Base-by-base conservation (phyloP, 2,329 filamentous ascomycete genomes). In the Clonostachys rhizophaga region DNA sequence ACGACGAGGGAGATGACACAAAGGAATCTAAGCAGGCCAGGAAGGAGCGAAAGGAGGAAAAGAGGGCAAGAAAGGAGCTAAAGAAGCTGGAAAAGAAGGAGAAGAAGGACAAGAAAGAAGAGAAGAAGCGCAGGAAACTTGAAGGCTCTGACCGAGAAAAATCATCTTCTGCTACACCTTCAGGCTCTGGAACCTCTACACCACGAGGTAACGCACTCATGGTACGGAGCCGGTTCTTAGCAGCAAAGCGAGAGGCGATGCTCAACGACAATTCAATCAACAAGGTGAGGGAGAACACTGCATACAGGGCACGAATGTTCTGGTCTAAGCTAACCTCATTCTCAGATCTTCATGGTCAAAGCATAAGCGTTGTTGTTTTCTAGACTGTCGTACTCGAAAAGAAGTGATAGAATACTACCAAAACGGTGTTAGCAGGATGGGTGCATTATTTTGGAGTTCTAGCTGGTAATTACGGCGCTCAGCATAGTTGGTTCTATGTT, bases 241-340 rank as follows among this genome's bases (percentile, higher is more conserved):
- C 86, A 48, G 89, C 94, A 57, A 97, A 97, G 74, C 84, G 83
- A 58, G 81, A 86, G 71, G 91, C 91, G 3, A 79, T 91, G 49
- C 79, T 90, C 71, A 88, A 96, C 64, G 78, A 84, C 43, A 83
- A 86, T 59, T 89, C 91, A 13, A 68, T 97, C 60, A 92, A 91
- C 64, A 91, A 96, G 83, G 88, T 91, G 70, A 65, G 72, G 53
- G 34, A 37, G 40, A 47, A 40, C n/a, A 13, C 24, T 39, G 34
- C 5, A 30, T 30, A 30, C 24, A 10, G 24, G 24, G 9, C 8
- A 30, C 24, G 24, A 30, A 30, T 30, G 8, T 30, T 30, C 9
- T 30, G 24, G 24, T 30, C 24, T 30, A 30, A 30, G 24, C 24
- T 30, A 30, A 30, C 24, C 8, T 42, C 40, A 11, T 37, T 16